A percentile compares a stretch with the other conserved stretches of the same genome.
Evolutionary conservation across 2,329 filamentous ascomycete species (phyloP).

Genomic region (Colletotrichum sp.): DNA sequence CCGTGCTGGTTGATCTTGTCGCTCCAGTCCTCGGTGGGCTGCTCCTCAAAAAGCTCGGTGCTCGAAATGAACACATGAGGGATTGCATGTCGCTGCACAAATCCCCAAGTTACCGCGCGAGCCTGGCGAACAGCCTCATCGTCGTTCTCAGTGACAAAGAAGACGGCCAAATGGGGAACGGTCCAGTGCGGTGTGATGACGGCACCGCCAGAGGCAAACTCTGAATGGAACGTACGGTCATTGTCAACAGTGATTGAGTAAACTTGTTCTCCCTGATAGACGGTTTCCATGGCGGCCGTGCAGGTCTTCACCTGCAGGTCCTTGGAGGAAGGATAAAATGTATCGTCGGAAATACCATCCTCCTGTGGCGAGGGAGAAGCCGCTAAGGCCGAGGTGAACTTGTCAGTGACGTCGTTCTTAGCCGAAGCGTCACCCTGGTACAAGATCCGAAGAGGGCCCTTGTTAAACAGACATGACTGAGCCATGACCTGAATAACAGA

Average conservation of each 20-base stretch:
- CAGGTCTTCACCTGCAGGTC: constrained; percentile 52
- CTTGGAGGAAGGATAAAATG: neutral
- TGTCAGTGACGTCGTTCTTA: constrained; percentile 45
- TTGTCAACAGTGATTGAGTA: constrained; percentile 45
- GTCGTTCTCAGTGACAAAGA: constrained; percentile 51
- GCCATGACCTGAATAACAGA: constrained; percentile 55
- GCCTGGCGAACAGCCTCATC: constrained; percentile 39
- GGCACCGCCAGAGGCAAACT: constrained; percentile 37
- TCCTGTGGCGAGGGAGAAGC: constrained; percentile 35
- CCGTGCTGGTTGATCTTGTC: constrained; percentile 44
- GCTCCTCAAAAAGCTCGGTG: constrained; percentile 38
- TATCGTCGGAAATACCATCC: neutral
- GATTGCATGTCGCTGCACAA: constrained; percentile 50
- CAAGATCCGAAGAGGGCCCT: constrained; percentile 51
- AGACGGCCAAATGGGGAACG: constrained; percentile 53
- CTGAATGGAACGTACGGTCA: constrained; percentile 39
- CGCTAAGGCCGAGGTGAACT: constrained; percentile 52
- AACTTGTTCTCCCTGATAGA: constrained; percentile 24
- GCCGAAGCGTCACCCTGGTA: constrained; percentile 49
- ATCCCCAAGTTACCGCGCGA: constrained; percentile 45
- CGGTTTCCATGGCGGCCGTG: constrained; percentile 38
- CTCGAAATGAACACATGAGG: constrained; percentile 55
- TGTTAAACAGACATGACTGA: constrained; percentile 44
- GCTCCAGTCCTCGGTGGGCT: constrained; percentile 34
- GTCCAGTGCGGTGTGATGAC: constrained; percentile 47